These are phyloP conservation scores for Trypanosoma platydactyli DNA, from an alignment of 208 protist species.

Conservation along the genomic window DNA sequence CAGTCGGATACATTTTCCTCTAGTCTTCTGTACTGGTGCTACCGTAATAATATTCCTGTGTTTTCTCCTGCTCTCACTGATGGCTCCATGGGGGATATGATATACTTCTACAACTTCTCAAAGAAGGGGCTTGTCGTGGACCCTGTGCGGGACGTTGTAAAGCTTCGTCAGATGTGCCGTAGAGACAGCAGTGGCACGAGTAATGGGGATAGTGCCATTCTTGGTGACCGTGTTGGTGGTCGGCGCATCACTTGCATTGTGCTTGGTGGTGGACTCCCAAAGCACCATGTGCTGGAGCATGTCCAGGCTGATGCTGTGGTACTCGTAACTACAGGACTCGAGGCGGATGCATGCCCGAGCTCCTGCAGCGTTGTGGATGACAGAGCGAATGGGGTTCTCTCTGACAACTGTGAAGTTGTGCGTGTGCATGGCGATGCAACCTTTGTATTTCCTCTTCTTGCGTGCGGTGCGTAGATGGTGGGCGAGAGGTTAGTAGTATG, in stretches of 20 bases:
- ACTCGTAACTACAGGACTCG: conserved; percentile 76
- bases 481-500: neutral
- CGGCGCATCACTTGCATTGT: conserved; percentile 65
- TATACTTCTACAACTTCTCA: conserved; percentile 99
- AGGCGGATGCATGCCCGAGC: conserved; percentile 86
- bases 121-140: conserved; percentile 97
- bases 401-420: conserved; percentile 49
- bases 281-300: conserved; percentile 77
- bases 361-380: conserved; percentile 75
- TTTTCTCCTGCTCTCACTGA: conserved; percentile 99
- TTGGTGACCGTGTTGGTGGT: neutral
- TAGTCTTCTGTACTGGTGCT: conserved; percentile 98
- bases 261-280: conserved; percentile 81
- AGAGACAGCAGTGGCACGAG: neutral
- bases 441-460: conserved; percentile 82
- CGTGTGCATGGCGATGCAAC: conserved; percentile 89
- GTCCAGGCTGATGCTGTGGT: conserved; percentile 65
- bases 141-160: conserved; percentile 85
- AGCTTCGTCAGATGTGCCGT: conserved; percentile 40
- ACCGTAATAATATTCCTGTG: conserved; percentile 99
- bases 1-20: conserved; percentile 90
- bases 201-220: neutral
- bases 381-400: conserved; percentile 49
- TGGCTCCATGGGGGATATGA: conserved; percentile 99
- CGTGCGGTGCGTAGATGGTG: conserved; percentile 70